Base-by-base conservation (phyloP, 352 stramenopile species). In the Aphanomyces stellatus region DNA sequence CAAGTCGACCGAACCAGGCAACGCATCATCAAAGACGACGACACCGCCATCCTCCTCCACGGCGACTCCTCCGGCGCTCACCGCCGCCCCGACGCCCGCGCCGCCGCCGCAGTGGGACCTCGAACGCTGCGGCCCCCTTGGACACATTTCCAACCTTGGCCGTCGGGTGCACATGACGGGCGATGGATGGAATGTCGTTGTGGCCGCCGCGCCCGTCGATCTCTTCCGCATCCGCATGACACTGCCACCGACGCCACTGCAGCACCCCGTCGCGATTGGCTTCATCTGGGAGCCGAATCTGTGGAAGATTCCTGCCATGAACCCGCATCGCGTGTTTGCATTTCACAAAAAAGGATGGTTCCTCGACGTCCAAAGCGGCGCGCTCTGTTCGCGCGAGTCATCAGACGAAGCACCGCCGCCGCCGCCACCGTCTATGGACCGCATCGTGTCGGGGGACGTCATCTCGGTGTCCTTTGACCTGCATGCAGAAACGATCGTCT, bases 201-300 rank as follows among this genome's bases (percentile, higher is more conserved):
- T 67, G 5, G 60, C 40, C n/a, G 22, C 6, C 19, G 17, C 4
- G 6, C 24, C 48, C 7, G 34, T 57, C 15, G 60, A 67, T 25
- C 27, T 17, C 7, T 67, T 67, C 25, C 7, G 10, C 11, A 41
- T 67, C 7, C 60, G 48, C 15, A 15, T 67, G 22, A 22, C 34
- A 13, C 51, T 25, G n/a, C 60, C 60, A 6, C 25, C 48, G 27
- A 60, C 41, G 11, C n/a, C n/a, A n/a, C 10, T 25, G 19, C n/a
- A 11, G 34, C n/a, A 41, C 46, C 25, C 42, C 11, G 27, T 67
- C 22, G 60, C 60, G 1, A 41, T 67, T 17, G 60, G 60, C 19
- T 67, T 67, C 34, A 67, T 41, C 6, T 11, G 28, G 22, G 60
- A 67, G 33, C 60, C 60, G 15, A 51, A 67, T n/a, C 57, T 55